Evolutionary conservation across 768 basidiomycete species (phyloP).

Genomic region (Leccinum fibrillosum): DNA sequence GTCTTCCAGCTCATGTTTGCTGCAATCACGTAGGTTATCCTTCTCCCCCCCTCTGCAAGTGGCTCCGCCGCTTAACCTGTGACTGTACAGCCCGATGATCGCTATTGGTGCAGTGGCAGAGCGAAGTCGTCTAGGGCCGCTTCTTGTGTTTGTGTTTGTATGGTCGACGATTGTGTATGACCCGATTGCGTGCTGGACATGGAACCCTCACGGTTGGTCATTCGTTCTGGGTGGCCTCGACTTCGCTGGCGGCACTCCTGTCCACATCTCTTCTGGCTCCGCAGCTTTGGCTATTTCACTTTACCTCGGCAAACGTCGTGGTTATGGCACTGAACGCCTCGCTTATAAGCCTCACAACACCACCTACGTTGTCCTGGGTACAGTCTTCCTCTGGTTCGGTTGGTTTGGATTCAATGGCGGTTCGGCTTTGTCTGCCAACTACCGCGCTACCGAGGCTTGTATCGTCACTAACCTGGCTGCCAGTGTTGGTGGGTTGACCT

Average conservation of each 20-base stretch:
- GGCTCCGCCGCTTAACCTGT: conserved; percentile 9
- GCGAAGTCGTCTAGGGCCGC: conserved; percentile 78
- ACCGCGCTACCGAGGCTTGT: conserved; percentile 84
- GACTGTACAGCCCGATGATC: conserved; percentile 62
- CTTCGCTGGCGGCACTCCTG: conserved; percentile 94
- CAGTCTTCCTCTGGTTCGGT: conserved; percentile 90
- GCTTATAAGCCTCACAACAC: conserved; percentile 96
- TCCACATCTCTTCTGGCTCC: conserved; percentile 92
- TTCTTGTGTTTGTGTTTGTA: conserved; percentile 84
- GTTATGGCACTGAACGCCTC: conserved; percentile 86
- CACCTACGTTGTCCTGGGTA: conserved; percentile 90
- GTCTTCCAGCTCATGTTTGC: conserved; percentile 93
- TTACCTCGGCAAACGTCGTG: conserved; percentile 87
- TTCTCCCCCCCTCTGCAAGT: not conserved
- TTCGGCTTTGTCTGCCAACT: conserved; percentile 82
- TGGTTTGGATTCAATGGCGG: conserved; percentile 98
- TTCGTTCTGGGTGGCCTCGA: conserved; percentile 79
- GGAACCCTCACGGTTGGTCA: conserved; percentile 81
- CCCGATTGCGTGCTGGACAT: conserved; percentile 95
- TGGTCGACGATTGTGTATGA: conserved; percentile 93
- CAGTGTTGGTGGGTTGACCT: conserved; percentile 80
- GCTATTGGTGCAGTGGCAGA: conserved; percentile 93
- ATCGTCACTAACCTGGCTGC: conserved; percentile 94
- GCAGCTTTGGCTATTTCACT: conserved; percentile 89
- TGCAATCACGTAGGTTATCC: conserved; percentile 63